These are phyloP conservation scores for Cicer judaicum DNA, from an alignment of 306 rosid species.

Conservation along the genomic window DNA sequence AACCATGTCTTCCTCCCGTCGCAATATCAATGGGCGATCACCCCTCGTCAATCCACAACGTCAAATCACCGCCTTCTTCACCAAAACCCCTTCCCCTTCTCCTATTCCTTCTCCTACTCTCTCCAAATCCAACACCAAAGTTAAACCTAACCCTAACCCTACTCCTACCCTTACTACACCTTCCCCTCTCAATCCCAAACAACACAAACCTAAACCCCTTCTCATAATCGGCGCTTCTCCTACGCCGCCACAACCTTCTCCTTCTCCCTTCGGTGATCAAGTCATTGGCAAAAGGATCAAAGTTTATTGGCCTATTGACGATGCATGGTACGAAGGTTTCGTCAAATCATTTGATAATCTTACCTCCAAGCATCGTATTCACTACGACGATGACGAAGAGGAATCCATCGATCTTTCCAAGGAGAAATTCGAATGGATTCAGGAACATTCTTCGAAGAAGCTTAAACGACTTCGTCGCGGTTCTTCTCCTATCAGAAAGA, in stretches of 20 bases:
- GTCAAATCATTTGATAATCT: constrained; percentile 59
- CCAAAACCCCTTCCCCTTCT: constrained; percentile 54
- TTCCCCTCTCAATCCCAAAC: constrained; percentile 65
- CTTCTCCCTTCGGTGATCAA: constrained; percentile 50
- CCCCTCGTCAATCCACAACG: constrained; percentile 78
- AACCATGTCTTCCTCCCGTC: constrained; percentile 65
- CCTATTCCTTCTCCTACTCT: constrained; percentile 41
- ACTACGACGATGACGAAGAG: constrained; percentile 79
- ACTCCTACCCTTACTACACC: constrained; percentile 57
- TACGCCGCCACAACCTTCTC: constrained; percentile 21
- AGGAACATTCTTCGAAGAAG: constrained; percentile 48
- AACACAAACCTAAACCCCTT: constrained; percentile 59
- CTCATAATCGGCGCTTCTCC: constrained; percentile 58
- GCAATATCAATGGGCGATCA: constrained; percentile 78
- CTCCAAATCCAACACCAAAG: constrained; percentile 43
- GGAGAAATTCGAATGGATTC: constrained; percentile 78
- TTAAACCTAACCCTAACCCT: constrained; percentile 43
- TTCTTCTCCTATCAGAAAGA: constrained; percentile 22
- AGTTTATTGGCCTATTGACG: constrained; percentile 84
- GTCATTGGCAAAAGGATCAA: constrained; percentile 71
- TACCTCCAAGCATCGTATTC: constrained; percentile 61
- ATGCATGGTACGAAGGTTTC: constrained; percentile 79
- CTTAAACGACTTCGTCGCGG: constrained; percentile 56
- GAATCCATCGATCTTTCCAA: constrained; percentile 59
- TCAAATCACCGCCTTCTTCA: constrained; percentile 90